Percentiles rank a stretch among this genome's conserved stretches.
Conservation (phyloP, 345 rosid species). For the Trapa bicornis region DNA sequence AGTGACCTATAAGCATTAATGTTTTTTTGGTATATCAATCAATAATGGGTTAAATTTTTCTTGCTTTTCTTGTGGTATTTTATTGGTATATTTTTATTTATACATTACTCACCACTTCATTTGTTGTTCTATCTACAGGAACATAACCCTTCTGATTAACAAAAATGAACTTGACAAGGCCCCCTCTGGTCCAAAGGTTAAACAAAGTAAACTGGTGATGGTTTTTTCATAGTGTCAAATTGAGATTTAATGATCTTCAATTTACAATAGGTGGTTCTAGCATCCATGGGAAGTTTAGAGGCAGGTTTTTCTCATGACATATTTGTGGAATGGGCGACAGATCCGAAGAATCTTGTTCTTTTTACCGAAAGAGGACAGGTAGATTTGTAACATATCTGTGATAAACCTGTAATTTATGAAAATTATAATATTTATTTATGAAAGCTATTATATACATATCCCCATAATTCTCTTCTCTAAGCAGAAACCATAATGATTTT, state of each 20-base stretch:
- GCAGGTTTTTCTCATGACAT: constrained; percentile 96
- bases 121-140: constrained; percentile 36
- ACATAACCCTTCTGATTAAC: constrained; percentile 65
- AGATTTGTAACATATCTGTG: neutral
- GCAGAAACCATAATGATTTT: neutral
- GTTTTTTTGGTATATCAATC: neutral
- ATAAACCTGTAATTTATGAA: neutral
- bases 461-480: neutral
- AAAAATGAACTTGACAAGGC: constrained; percentile 79
- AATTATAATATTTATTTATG: neutral
- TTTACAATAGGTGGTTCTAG: constrained; percentile 62
- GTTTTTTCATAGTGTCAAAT: constrained; percentile 7
- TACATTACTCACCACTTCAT: neutral
- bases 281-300: constrained; percentile 96
- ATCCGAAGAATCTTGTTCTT: constrained; percentile 68
- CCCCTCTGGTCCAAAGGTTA: constrained; percentile 92
- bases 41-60: neutral
- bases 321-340: constrained; percentile 92
- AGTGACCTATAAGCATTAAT: constrained; percentile 9
- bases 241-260: constrained; percentile 12
- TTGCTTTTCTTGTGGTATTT: neutral
- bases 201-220: constrained; percentile 7
- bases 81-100: neutral
- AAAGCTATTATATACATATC: neutral
- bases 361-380: constrained; percentile 99